Percentiles rank a stretch among this genome's conserved stretches.
phyloP scores from a whole-genome alignment of 139 green algal species.

The Chlorella vulgaris region DNA sequence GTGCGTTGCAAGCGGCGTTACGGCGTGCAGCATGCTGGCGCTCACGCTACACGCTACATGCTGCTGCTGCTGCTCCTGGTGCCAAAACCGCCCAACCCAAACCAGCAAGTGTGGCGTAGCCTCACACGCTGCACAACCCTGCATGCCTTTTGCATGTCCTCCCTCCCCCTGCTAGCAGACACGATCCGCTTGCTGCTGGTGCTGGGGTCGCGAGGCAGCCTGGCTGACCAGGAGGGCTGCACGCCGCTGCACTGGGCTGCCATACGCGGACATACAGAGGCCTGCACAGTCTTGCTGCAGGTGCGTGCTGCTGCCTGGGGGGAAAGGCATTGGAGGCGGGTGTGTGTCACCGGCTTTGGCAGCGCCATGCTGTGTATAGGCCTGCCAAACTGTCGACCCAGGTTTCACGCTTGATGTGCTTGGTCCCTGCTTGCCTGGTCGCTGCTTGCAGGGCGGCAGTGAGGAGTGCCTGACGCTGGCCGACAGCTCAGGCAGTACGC shows the following conservation, averaged over 20 bases:
- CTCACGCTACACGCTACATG: no score
- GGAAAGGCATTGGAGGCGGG: no score
- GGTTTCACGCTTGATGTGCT: no score
- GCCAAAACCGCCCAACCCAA: no score
- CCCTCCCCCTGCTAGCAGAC: slow-evolving; percentile 51
- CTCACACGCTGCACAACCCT: not conserved
- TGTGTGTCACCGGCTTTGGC: not conserved
- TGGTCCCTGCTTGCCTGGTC: no score
- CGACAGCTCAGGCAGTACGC: slow-evolving; percentile 87
- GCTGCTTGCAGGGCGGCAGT: slow-evolving; percentile 71
- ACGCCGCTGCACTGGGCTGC: slow-evolving; percentile 97
- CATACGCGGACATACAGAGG: slow-evolving; percentile 92
- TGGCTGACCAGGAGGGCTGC: slow-evolving; percentile 89
- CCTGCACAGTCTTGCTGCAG: slow-evolving; percentile 89
- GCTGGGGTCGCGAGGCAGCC: slow-evolving; percentile 63
- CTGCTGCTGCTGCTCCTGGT: no score
- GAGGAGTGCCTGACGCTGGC: slow-evolving; percentile 55
- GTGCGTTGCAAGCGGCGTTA: no score
- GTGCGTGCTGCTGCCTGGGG: slow-evolving; percentile 27
- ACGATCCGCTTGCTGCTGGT: slow-evolving; percentile 91
- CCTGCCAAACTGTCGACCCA: no score
- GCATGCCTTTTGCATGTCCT: not conserved
- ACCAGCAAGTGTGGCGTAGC: no score
- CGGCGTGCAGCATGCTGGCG: no score
- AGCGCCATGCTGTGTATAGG: no score